Evolutionary conservation across 805 yeast species (phyloP).

Genomic region (Starmerella gropengiesseri): DNA sequence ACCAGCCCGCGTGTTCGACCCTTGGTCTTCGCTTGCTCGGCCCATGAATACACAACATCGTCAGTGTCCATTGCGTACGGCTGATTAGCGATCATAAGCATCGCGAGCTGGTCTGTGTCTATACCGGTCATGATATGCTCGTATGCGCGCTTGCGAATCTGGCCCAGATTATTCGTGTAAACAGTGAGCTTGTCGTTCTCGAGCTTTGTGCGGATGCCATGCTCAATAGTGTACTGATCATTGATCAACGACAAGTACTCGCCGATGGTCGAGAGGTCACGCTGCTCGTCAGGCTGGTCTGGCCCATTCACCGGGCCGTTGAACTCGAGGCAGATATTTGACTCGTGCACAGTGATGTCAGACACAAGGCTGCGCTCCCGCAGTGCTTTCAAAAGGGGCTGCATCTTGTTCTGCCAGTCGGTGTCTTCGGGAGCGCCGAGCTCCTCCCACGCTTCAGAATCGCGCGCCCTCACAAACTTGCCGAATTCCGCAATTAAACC

Average conservation of each 20-base stretch:
- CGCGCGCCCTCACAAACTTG: constrained; percentile 46
- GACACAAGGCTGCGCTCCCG: constrained; percentile 76
- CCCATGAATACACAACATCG: constrained; percentile 27
- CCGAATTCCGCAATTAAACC: constrained; percentile 91
- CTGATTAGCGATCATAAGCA: constrained; percentile 25
- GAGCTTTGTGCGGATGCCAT: constrained; percentile 65
- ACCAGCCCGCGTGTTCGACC: constrained; percentile 18
- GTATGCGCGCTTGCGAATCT: constrained; percentile 31
- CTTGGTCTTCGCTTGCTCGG: constrained; percentile 17
- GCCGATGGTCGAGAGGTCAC: constrained; percentile 61
- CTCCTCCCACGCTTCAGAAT: constrained; percentile 39
- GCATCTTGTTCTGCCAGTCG: constrained; percentile 51
- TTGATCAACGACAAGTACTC: constrained; percentile 78
- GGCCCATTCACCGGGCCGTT: constrained; percentile 27
- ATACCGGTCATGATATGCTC: constrained; percentile 14
- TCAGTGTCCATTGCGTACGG: constrained; percentile 26
- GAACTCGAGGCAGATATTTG: constrained; percentile 66
- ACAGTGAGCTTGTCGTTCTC: constrained; percentile 60
- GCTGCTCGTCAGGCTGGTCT: constrained; percentile 40
- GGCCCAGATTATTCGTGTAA: constrained; percentile 46
- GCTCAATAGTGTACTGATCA: constrained; percentile 44
- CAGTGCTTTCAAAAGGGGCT: constrained; percentile 45
- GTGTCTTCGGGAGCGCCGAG: constrained; percentile 22
- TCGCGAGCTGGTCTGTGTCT: constrained; percentile 18
- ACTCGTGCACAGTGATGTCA: constrained; percentile 58